A percentile compares a stretch with the other conserved stretches of the same genome.
Conservation (phyloP, 306 rosid species). For the Rosa multiflora region DNA sequence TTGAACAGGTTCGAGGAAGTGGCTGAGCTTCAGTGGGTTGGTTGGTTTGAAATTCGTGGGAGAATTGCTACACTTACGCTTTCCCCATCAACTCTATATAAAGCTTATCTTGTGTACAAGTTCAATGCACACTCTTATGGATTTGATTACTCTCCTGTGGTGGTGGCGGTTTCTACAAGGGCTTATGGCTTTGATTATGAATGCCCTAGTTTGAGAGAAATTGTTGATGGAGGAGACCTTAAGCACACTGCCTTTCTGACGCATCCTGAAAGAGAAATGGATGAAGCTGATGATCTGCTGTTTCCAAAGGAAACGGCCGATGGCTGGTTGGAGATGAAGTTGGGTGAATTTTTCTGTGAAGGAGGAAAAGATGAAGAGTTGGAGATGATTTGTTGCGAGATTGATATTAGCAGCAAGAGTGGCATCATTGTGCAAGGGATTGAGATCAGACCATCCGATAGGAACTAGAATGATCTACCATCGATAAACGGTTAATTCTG, state of each 20-base stretch:
- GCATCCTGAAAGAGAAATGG: too few relatives aligned
- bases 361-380: conserved; percentile 35
- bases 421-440: neutral
- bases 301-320: conserved; percentile 46
- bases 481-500: neutral
- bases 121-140: too few relatives aligned
- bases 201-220: neutral
- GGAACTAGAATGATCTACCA: neutral
- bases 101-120: conserved; percentile 62
- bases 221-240: too few relatives aligned
- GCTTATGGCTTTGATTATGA: neutral
- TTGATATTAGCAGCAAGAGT: conserved; percentile 8
- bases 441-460: neutral
- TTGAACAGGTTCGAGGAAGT: conserved; percentile 50
- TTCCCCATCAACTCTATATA: conserved; percentile 44
- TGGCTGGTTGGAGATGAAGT: conserved; percentile 66
- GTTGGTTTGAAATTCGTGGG: conserved; percentile 71
- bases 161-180: too few relatives aligned
- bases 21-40: conserved; percentile 46
- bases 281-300: too few relatives aligned
- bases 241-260: too few relatives aligned
- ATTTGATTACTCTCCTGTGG: too few relatives aligned
- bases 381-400: conserved; percentile 42
- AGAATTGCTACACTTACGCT: conserved; percentile 33
- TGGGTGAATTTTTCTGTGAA: conserved; percentile 50